Conservation (phyloP, 202 grass and related monocot species). For the Dendrocalamus latiflorus region DNA sequence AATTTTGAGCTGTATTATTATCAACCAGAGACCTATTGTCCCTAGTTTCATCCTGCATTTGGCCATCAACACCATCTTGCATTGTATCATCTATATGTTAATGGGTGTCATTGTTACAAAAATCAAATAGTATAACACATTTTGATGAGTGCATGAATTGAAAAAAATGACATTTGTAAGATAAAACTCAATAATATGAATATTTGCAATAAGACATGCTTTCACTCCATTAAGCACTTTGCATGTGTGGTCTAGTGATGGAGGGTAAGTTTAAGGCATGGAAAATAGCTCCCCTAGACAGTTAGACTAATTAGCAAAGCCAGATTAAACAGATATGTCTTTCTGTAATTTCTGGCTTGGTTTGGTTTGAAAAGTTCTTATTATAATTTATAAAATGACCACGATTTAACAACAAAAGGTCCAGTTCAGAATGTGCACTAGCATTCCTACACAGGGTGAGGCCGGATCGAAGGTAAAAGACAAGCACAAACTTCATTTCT, state of each 20-base stretch:
- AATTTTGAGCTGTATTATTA: constrained; percentile 87
- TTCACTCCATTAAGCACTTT: neutral
- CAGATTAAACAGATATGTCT: neutral
- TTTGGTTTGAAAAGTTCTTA: neutral
- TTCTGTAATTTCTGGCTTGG: neutral
- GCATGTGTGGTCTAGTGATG: neutral
- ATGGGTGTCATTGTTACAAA: neutral
- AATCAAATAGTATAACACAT: neutral
- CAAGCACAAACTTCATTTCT: neutral
- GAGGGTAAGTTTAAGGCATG: neutral
- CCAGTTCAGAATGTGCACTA: neutral
- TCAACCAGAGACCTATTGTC: constrained; percentile 90
- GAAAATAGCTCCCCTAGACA: neutral
- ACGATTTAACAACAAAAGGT: no score
- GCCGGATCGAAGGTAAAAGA: neutral
- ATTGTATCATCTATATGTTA: constrained; percentile 36
- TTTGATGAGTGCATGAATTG: neutral
- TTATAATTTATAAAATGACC: no score
- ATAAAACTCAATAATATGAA: neutral
- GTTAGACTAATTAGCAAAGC: neutral
- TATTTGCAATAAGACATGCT: neutral
- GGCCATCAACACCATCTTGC: constrained; percentile 35
- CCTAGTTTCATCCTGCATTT: constrained; percentile 38
- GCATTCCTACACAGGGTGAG: neutral
- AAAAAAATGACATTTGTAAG: neutral